These are phyloP conservation scores for Solanum arcanum DNA, from an alignment of 257 asterid genomes.

Conservation along the genomic window DNA sequence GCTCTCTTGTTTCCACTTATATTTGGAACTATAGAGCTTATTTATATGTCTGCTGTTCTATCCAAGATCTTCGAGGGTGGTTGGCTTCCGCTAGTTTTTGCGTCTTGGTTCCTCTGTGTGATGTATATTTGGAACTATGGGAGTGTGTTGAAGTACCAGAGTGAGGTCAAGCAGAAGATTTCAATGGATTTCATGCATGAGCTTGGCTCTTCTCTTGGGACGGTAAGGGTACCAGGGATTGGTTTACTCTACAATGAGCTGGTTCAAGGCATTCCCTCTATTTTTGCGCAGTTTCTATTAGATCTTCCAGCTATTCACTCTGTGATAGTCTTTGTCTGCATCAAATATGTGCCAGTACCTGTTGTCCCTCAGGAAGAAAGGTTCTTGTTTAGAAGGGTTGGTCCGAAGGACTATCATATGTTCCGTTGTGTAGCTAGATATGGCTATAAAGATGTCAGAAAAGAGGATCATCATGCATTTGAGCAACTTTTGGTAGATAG, in stretches of 20 bases:
- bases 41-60: constrained; percentile 74
- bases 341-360: constrained; percentile 80
- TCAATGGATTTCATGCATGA: constrained; percentile 76
- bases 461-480: constrained; percentile 80
- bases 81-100: constrained; percentile 90
- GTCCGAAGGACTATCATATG: constrained; percentile 92
- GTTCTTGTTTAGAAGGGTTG: constrained; percentile 69
- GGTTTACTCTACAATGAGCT: constrained; percentile 88
- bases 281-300: constrained; percentile 62
- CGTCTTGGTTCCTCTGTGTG: constrained; percentile 60
- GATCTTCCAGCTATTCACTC: constrained; percentile 96
- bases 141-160: constrained; percentile 72
- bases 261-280: constrained; percentile 86
- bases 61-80: constrained; percentile 91
- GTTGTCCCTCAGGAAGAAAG: constrained; percentile 89
- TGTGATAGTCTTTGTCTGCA: constrained; percentile 71
- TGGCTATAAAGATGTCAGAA: constrained; percentile 83
- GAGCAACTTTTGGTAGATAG: constrained; percentile 80
- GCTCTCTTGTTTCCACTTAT: constrained; percentile 66
- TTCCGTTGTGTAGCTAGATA: constrained; percentile 90
- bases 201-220: constrained; percentile 84
- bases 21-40: constrained; percentile 62
- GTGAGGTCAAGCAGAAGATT: constrained; percentile 72
- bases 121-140: constrained; percentile 98
- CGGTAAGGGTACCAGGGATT: constrained; percentile 80